phyloP scores from a whole-genome alignment of 352 stramenopile species.

The Phytophthora uliginosa region DNA sequence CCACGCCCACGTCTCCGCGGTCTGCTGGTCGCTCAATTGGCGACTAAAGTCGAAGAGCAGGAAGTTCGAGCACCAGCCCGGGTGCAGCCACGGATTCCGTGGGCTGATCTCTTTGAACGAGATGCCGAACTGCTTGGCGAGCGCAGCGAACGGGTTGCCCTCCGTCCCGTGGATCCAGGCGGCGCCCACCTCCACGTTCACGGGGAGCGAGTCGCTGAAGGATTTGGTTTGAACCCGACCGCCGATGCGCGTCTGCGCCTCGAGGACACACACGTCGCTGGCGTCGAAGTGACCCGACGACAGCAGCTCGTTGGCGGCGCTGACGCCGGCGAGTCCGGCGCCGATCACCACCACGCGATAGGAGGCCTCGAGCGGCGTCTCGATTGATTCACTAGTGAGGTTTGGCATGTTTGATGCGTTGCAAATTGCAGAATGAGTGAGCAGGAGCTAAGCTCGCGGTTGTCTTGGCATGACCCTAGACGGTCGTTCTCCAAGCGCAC shows the following conservation, averaged over 20 bases:
- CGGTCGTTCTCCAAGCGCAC: not conserved
- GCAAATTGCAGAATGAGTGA: slow-evolving; percentile 39
- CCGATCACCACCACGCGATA: slow-evolving; percentile 63
- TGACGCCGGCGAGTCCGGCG: slow-evolving; percentile 60
- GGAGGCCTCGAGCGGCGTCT: slow-evolving; percentile 19
- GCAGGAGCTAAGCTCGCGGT: not conserved
- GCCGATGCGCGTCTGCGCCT: slow-evolving; percentile 59
- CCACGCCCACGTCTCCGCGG: slow-evolving; percentile 51
- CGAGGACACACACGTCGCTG: slow-evolving; percentile 56
- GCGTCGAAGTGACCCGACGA: slow-evolving; percentile 38
- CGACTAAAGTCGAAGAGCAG: slow-evolving; percentile 44
- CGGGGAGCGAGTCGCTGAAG: slow-evolving; percentile 54
- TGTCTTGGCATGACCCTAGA: not conserved
- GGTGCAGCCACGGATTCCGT: slow-evolving; percentile 72
- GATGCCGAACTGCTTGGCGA: slow-evolving; percentile 57
- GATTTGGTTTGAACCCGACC: slow-evolving; percentile 61
- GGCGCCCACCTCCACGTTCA: slow-evolving; percentile 66
- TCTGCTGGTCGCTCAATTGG: slow-evolving; percentile 45
- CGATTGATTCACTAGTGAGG: slow-evolving; percentile 15
- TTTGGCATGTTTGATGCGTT: slow-evolving; percentile 30
- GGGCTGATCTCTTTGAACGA: slow-evolving; percentile 61
- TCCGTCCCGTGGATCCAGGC: slow-evolving; percentile 72
- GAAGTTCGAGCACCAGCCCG: slow-evolving; percentile 62
- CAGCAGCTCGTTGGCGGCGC: slow-evolving; percentile 56
- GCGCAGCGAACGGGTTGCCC: slow-evolving; percentile 51